A percentile compares a stretch with the other conserved stretches of the same genome.
phyloP scores from a whole-genome alignment of 139 green algal genomes.

The Chlamydomonas applanata region DNA sequence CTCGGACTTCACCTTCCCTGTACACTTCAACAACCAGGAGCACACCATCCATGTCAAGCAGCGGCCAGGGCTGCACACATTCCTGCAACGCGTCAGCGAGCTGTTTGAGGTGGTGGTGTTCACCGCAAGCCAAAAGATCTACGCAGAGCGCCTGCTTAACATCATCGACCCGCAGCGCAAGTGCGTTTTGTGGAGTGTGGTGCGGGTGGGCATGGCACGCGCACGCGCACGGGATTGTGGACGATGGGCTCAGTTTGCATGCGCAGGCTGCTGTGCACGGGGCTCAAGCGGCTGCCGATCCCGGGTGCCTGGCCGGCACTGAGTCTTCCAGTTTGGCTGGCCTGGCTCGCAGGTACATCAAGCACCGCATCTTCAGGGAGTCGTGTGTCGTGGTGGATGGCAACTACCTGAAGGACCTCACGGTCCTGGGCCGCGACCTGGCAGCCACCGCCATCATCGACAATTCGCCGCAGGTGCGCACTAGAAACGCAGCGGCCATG shows the following conservation, averaged over 20 bases:
- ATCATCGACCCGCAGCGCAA: slow-evolving; percentile 38
- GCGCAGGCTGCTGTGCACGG: no score
- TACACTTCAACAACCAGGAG: slow-evolving; percentile 62
- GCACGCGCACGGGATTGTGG: no score
- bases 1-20: slow-evolving; percentile 90
- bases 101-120: slow-evolving; percentile 90
- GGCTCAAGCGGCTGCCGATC: no score
- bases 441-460: slow-evolving; percentile 87
- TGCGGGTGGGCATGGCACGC: no score
- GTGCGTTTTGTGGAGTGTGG: no score
- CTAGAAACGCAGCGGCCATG: no score
- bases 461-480: slow-evolving; percentile 88
- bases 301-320: no score
- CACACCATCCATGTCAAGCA: slow-evolving; percentile 75
- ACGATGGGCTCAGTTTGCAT: no score
- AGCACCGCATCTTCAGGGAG: slow-evolving; percentile 91
- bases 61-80: slow-evolving; percentile 83
- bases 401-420: slow-evolving; percentile 91
- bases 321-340: no score
- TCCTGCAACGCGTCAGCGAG: slow-evolving; percentile 69
- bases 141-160: slow-evolving; percentile 49
- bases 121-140: slow-evolving; percentile 86
- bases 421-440: slow-evolving; percentile 88
- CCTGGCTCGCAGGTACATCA: slow-evolving; percentile 67
- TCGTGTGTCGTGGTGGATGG: slow-evolving; percentile 89